Base-by-base conservation (phyloP, 371 early-diverging fungal species). In the Syncephalastrum contaminatum region DNA sequence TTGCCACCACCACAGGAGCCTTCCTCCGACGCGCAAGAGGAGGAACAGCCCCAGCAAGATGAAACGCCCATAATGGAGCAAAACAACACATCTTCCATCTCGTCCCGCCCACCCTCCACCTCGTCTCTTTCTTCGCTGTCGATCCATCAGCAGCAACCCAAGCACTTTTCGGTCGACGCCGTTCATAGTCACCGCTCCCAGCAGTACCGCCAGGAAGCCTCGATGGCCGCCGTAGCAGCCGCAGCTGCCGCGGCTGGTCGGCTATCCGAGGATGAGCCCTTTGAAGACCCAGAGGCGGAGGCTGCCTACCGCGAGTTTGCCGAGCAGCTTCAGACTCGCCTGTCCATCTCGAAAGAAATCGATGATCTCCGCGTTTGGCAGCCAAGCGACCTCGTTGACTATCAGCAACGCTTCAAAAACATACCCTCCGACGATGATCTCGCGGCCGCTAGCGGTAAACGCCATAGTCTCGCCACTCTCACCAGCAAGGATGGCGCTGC, bases 341-440 rank as follows among this genome's bases (percentile, higher is more conserved):
- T 65, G 8, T 65, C 65, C 3, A 51, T 65, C 4, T 65, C 65
- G 1, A 60, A 60, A n/a, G 65, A 65, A 42, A 65, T 65, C 24
- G 65, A 65, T 39, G 57, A 60, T 3, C 54, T 65, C 21, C 57
- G 47, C 2, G 50, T 60, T 8, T 65, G 65, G 65, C 52, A 65
- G 18, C 53, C 54, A 4, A 40, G 22, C 16, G 60, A 56, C 42
- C 44, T 65, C 3, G 59, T 58, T 18, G 59, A 59, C n/a, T 39
- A 58, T 18, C 53, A 59, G 43, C 51, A 53, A 20, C 51, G 60
- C 12, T 36, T 52, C 21, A 46, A 27, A 50, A 48, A 50, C 49
- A 25, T 36, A 41, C 40, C 44, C 15, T 18, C 56, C 16, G 53
- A 57, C 6, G 54, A 54, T 2, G 50, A 51, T 24, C 42, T 43